Conservation (phyloP, 2,329 filamentous ascomycete genomes). For the Colletotrichum sublineola region DNA sequence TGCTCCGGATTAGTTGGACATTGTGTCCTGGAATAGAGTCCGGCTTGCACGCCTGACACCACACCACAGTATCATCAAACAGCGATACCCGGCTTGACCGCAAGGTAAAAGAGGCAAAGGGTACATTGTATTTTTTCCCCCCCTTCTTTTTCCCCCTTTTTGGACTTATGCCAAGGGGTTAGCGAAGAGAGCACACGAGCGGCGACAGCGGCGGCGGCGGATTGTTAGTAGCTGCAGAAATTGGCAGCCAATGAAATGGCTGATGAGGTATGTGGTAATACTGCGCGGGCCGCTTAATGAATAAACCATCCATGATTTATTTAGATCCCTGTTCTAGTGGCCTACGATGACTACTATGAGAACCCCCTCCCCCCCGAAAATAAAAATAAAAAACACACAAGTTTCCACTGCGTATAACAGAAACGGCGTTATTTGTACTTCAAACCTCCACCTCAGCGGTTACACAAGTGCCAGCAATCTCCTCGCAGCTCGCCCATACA, state of each 20-base stretch:
- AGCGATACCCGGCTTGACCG: constrained; percentile 39
- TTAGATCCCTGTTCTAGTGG: not conserved
- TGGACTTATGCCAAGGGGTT: not conserved
- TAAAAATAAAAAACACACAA: too few species aligned
- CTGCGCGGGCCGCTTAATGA: constrained; percentile 27
- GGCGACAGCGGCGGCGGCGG: not conserved
- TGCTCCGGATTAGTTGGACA: constrained; percentile 28
- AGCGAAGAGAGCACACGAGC: not conserved
- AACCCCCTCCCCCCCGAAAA: too few species aligned
- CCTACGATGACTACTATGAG: not conserved
- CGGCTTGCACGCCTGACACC: constrained; percentile 27
- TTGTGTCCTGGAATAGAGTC: constrained; percentile 36
- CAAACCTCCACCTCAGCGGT: constrained; percentile 27
- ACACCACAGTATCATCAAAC: constrained; percentile 41
- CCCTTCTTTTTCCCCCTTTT: too few species aligned
- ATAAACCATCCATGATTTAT: not conserved
- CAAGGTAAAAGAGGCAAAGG: constrained; percentile 16
- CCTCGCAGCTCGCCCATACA: constrained; percentile 84
- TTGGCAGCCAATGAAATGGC: constrained; percentile 11
- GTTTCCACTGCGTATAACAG: too few species aligned
- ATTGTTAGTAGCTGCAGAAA: constrained; percentile 22
- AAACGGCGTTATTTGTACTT: not conserved
- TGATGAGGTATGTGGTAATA: constrained; percentile 22
- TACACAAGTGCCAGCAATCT: constrained; percentile 76
- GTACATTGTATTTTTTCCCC: constrained; percentile 34